These are phyloP conservation scores for Poterioochromonas sp. DNA, from an alignment of 352 stramenopile genomes.

Conservation along the genomic window DNA sequence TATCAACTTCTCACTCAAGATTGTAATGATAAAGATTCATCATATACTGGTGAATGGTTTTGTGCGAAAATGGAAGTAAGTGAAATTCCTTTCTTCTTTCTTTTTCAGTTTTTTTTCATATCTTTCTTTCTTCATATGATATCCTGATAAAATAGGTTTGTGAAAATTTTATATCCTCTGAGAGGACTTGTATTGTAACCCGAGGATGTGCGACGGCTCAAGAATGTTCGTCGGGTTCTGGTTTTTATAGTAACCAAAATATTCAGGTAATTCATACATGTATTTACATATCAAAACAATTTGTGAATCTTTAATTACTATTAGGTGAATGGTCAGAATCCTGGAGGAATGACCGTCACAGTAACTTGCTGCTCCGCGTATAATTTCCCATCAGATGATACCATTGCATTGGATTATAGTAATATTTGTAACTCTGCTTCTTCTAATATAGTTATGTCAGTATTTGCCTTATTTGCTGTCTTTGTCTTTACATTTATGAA, in stretches of 20 bases:
- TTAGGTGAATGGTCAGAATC: background rate
- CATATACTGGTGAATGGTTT: background rate
- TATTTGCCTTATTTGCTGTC: too few species aligned
- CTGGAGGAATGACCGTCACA: background rate
- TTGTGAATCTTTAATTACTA: background rate
- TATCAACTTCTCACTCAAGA: constrained; percentile 11
- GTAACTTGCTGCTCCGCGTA: background rate
- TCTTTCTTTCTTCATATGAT: background rate
- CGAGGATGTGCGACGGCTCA: background rate
- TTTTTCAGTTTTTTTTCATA: background rate
- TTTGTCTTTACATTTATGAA: too few species aligned
- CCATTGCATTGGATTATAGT: background rate
- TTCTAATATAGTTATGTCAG: background rate
- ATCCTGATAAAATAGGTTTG: background rate
- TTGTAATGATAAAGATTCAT: background rate
- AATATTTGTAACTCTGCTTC: constrained; percentile 4
- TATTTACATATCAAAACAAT: background rate
- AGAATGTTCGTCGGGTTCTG: background rate
- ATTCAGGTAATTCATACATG: background rate
- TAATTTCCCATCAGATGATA: background rate
- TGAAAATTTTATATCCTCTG: background rate
- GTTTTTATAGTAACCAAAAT: background rate
- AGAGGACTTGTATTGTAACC: background rate
- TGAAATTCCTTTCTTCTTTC: background rate
- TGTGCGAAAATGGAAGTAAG: constrained; percentile 18